Percentiles rank a stretch among this genome's conserved stretches.
phyloP scores from a whole-genome alignment of 2,329 filamentous ascomycete species.

The Neoarthrinium moseri region DNA sequence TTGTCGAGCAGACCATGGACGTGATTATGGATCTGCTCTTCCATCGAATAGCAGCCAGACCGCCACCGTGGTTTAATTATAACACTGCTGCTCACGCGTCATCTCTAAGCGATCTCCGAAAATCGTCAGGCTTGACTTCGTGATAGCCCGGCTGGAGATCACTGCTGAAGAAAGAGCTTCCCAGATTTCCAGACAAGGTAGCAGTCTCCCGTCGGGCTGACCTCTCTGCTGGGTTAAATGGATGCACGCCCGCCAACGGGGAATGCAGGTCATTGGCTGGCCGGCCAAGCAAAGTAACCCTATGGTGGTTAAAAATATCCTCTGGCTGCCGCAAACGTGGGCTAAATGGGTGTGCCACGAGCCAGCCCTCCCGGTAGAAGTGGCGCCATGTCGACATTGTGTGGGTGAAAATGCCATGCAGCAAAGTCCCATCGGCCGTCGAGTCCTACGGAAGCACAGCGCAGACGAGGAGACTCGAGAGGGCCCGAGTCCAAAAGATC shows the following conservation, averaged over 20 bases:
- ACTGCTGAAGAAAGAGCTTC: background rate
- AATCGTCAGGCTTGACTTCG: too few relatives aligned
- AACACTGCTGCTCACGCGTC: too few relatives aligned
- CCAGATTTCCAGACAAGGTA: background rate
- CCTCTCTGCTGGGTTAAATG: constrained; percentile 1
- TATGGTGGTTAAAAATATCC: constrained; percentile 5
- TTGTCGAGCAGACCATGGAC: too few relatives aligned
- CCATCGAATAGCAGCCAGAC: too few relatives aligned
- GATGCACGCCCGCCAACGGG: background rate
- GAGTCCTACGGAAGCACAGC: too few relatives aligned
- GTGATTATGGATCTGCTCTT: too few relatives aligned
- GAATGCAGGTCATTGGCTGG: background rate
- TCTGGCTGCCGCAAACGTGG: background rate
- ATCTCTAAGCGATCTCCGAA: too few relatives aligned
- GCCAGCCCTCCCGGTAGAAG: background rate
- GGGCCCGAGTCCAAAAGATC: too few relatives aligned
- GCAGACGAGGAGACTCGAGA: too few relatives aligned
- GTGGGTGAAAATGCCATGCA: constrained; percentile 1
- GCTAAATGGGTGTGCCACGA: background rate
- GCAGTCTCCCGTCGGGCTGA: background rate
- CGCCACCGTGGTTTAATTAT: too few relatives aligned
- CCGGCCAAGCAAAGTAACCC: background rate
- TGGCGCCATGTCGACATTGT: background rate
- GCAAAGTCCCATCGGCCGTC: too few relatives aligned
- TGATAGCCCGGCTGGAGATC: too few relatives aligned